Percentiles rank a stretch among this genome's conserved stretches.
Conservation (phyloP, 306 rosid genomes). For the Quercus berberidifolia region DNA sequence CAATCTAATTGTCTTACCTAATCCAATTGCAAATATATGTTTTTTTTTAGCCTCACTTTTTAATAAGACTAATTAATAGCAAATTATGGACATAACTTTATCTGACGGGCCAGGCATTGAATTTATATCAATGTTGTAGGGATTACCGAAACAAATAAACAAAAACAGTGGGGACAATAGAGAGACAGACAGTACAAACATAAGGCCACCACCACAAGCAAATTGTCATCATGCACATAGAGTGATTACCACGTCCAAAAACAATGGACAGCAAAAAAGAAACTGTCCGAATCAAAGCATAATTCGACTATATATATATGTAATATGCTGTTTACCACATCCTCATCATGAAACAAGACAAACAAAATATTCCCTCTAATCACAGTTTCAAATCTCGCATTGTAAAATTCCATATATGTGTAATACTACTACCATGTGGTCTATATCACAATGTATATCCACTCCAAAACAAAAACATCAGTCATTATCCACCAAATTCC, state of each 20-base stretch:
- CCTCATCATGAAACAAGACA: background rate
- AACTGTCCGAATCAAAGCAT: background rate
- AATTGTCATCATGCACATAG: too few species aligned
- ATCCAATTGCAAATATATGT: too few species aligned
- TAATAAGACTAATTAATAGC: background rate
- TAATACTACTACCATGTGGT: background rate
- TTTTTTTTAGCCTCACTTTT: background rate
- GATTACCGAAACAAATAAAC: background rate
- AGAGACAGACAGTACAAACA: too few species aligned
- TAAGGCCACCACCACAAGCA: too few species aligned
- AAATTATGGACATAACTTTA: background rate
- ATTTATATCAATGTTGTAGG: too few species aligned
- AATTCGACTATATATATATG: background rate
- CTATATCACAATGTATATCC: constrained; percentile 28
- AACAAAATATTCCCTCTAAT: constrained; percentile 20
- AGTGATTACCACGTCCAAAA: background rate
- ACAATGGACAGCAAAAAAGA: background rate
- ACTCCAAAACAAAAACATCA: constrained; percentile 7
- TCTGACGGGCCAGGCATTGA: background rate
- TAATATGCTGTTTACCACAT: background rate
- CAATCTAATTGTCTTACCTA: too few species aligned
- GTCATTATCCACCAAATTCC: background rate
- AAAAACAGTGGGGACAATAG: background rate
- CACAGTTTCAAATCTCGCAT: constrained; percentile 13
- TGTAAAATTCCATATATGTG: constrained; percentile 1